Evolutionary conservation across 768 basidiomycete species (phyloP).

Genomic region (Suillus weaverae): DNA sequence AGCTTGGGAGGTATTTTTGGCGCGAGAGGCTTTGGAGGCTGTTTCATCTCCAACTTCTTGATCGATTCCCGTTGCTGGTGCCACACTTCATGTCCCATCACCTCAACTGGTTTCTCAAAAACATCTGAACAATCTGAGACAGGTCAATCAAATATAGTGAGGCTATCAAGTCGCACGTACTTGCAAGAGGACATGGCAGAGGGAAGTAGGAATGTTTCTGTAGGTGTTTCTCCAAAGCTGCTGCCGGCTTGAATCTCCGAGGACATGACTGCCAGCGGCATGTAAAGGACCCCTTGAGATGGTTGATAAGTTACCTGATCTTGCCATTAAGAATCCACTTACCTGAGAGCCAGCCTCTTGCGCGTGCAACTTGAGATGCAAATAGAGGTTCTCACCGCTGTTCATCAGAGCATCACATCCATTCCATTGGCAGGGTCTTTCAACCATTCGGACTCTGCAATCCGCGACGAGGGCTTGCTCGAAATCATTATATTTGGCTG

Average conservation of each 20-base stretch:
- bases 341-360: conserved; percentile 32
- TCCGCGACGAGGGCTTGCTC: conserved; percentile 47
- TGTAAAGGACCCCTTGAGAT: conserved; percentile 36
- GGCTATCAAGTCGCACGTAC: conserved; percentile 32
- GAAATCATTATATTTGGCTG: conserved; percentile 39
- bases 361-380: conserved; percentile 48
- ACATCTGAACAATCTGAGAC: conserved; percentile 51
- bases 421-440: conserved; percentile 57
- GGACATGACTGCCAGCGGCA: conserved; percentile 63
- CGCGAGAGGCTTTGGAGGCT: conserved; percentile 33
- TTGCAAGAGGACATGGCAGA: conserved; percentile 36
- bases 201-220: conserved; percentile 44
- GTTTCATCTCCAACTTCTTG: conserved; percentile 23
- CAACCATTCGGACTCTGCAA: conserved; percentile 48
- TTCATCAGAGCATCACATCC: conserved; percentile 57
- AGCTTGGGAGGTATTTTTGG: conserved; percentile 34
- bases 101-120: conserved; percentile 46
- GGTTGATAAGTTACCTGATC: conserved; percentile 10
- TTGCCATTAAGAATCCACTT: conserved; percentile 17
- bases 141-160: conserved; percentile 9
- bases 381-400: conserved; percentile 47
- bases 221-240: conserved; percentile 48
- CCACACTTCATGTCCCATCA: conserved; percentile 50
- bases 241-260: conserved; percentile 37
- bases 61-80: conserved; percentile 26